Conservation (phyloP, 2,329 filamentous ascomycete genomes). For the Harringtonia lauricola region DNA sequence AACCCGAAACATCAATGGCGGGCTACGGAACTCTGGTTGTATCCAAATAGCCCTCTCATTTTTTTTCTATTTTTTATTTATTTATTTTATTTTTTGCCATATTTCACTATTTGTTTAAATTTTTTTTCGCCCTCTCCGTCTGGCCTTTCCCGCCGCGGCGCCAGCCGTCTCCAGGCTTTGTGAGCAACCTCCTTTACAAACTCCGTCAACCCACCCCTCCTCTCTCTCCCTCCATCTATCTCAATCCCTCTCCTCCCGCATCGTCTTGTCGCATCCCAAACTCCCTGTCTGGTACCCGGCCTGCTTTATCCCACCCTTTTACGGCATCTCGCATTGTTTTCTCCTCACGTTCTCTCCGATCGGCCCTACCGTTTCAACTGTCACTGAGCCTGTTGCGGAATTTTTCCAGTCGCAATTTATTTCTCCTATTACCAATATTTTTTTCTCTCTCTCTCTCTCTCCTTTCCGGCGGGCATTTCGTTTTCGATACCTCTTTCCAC, state of each 20-base stretch:
- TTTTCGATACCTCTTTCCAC: no score
- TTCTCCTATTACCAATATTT: no score
- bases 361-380: no score
- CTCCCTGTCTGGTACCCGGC: no score
- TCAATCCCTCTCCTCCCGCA: background rate
- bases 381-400: no score
- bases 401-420: no score
- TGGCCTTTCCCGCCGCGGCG: conserved; percentile 4
- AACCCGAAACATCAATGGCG: background rate
- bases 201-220: background rate
- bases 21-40: background rate
- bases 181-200: background rate
- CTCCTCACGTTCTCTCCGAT: background rate
- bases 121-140: background rate
- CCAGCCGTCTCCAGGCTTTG: conserved; percentile 3
- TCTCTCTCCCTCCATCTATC: no score
- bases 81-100: background rate
- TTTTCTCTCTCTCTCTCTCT: no score
- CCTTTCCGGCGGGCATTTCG: no score
- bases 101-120: background rate
- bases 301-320: background rate
- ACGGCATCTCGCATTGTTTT: background rate
- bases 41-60: background rate
- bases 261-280: background rate
- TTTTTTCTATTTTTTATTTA: background rate